Percentiles rank a stretch among this genome's conserved stretches.
Evolutionary conservation across 441 rosid genomes (phyloP).

Genomic region (Geranium incanum): DNA sequence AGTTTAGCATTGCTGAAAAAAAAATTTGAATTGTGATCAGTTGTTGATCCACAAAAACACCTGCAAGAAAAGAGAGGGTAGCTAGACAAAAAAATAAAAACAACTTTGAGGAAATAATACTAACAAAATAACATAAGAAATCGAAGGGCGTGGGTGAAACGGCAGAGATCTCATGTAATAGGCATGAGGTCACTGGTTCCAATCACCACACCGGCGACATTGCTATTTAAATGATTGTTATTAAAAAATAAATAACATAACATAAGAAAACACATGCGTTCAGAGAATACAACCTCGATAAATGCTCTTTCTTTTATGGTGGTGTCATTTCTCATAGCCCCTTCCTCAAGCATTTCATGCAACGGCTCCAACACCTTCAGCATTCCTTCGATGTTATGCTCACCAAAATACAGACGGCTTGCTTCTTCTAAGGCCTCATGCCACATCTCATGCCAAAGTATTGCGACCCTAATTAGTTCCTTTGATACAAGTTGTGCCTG

Average conservation of each 20-base stretch:
- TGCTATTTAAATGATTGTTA: not conserved
- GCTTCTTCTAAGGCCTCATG: conserved; percentile 99
- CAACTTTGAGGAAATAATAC: not conserved
- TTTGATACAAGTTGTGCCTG: conserved; percentile 96
- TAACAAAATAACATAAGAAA: no score
- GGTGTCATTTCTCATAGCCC: conserved; percentile 62
- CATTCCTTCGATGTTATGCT: conserved; percentile 98
- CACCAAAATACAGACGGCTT: conserved; percentile 97
- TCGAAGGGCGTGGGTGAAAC: no score
- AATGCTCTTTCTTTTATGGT: conserved; percentile 91
- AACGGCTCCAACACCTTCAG: conserved; percentile 90
- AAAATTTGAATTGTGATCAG: not conserved
- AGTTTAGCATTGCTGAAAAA: not conserved
- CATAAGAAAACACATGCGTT: not conserved
- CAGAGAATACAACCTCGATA: conserved; percentile 58
- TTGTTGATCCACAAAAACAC: not conserved
- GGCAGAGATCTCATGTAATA: no score
- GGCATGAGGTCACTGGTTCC: no score
- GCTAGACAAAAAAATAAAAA: not conserved
- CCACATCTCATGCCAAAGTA: conserved; percentile 99
- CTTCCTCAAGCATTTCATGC: conserved; percentile 92
- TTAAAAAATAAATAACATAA: not conserved
- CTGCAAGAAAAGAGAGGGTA: not conserved
- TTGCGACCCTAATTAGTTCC: conserved; percentile 93
- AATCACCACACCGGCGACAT: no score